Evolutionary conservation across 2,329 filamentous ascomycete genomes (phyloP).

Genomic region (Knufia petricola): DNA sequence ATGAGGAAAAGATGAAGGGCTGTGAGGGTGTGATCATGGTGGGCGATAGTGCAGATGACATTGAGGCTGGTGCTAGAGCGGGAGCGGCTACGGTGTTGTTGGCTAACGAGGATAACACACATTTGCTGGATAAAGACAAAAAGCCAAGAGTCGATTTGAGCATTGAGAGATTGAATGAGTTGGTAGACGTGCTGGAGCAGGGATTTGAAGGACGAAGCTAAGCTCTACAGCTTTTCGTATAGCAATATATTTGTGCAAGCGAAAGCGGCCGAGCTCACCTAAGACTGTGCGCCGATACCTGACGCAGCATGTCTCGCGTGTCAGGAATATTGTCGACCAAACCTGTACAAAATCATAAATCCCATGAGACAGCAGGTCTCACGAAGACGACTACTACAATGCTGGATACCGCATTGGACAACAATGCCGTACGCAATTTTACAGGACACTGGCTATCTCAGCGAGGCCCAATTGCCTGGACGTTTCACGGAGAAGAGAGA

Average conservation of each 20-base stretch:
- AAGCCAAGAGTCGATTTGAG: constrained; percentile 58
- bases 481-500: no score
- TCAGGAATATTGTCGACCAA: no score
- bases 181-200: constrained; percentile 63
- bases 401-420: no score
- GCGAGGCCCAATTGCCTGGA: no score
- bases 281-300: neutral
- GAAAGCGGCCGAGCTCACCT: no score
- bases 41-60: constrained; percentile 82
- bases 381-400: no score
- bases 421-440: no score
- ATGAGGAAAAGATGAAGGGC: constrained; percentile 41
- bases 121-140: constrained; percentile 51
- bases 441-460: no score
- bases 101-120: constrained; percentile 67
- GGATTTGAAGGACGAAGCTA: constrained; percentile 45
- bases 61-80: constrained; percentile 72
- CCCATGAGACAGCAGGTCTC: no score
- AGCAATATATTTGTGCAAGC: no score
- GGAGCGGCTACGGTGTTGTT: constrained; percentile 87
- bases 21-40: constrained; percentile 27
- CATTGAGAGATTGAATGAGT: constrained; percentile 62
- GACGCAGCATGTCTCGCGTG: no score
- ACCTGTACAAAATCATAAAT: no score
- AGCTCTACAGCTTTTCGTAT: neutral